phyloP scores from a whole-genome alignment of 2,329 filamentous ascomycete genomes.

The Neofusicoccum laricinum region DNA sequence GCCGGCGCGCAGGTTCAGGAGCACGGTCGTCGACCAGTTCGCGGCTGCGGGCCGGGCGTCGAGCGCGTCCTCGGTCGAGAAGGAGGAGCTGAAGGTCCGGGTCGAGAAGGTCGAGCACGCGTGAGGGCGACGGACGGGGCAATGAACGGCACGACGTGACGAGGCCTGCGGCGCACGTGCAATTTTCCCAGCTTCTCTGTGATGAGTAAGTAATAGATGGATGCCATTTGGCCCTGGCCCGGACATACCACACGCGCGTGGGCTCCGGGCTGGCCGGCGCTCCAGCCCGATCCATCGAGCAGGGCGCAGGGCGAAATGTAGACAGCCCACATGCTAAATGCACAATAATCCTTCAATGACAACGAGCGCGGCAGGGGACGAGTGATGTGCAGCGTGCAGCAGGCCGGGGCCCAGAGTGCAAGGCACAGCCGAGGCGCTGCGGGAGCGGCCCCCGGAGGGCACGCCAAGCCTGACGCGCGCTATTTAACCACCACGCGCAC shows the following conservation, averaged over 20 bases:
- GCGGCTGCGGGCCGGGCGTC: background rate
- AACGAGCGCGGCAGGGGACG: background rate
- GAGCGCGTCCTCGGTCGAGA: background rate
- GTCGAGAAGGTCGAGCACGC: background rate
- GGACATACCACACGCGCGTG: background rate
- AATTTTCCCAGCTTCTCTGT: background rate
- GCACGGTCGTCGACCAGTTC: background rate
- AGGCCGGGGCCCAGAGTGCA: background rate
- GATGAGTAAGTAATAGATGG: too few species aligned
- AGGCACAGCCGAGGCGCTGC: constrained; percentile 8
- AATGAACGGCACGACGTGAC: background rate
- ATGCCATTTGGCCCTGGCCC: background rate
- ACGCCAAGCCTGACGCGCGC: constrained; percentile 10
- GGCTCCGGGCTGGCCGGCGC: background rate
- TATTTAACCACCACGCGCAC: background rate
- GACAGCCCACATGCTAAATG: background rate
- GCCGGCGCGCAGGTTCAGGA: constrained; percentile 26
- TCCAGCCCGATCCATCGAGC: background rate
- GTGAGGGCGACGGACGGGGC: background rate
- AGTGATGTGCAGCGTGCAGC: background rate
- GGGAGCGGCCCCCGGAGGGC: background rate
- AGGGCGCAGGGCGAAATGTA: background rate
- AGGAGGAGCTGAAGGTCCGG: background rate
- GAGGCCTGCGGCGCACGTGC: background rate
- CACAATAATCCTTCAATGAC: background rate